Conservation (phyloP, 2,329 filamentous ascomycete genomes). For the Diaporthe sp. region DNA sequence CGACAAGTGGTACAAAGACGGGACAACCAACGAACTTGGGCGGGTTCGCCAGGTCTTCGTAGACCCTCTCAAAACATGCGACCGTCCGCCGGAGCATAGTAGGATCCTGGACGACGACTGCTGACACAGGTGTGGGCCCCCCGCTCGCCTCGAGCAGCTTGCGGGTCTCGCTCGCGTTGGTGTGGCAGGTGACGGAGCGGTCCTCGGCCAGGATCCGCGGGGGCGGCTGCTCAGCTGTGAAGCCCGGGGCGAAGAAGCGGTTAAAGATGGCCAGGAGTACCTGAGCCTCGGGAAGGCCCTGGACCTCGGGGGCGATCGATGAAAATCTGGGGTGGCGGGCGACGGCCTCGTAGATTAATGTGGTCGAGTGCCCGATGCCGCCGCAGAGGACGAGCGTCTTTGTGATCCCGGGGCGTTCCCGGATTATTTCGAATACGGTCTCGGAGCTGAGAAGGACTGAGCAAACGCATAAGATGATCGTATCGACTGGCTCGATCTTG, state of each 20-base stretch:
- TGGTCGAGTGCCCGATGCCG: constrained; percentile 8
- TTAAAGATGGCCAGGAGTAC: constrained; percentile 1
- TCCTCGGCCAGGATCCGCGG: constrained; percentile 1
- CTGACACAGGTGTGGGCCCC: not conserved
- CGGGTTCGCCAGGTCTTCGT: not conserved
- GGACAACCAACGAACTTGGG: not conserved
- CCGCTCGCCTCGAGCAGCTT: not conserved
- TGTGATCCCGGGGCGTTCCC: not conserved
- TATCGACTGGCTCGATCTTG: not conserved
- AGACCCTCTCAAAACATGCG: not conserved
- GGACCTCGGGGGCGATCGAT: not conserved
- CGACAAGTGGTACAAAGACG: not conserved
- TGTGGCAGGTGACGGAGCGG: not conserved
- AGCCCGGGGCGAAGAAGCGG: not conserved
- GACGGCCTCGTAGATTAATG: constrained; percentile 2
- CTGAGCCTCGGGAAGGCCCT: not conserved
- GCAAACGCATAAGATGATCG: not conserved
- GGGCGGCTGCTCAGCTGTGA: not conserved
- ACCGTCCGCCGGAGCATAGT: not conserved
- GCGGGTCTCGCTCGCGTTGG: constrained; percentile 8
- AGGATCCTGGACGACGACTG: not conserved
- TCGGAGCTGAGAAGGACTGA: not conserved
- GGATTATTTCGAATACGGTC: not conserved
- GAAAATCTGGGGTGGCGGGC: constrained; percentile 6
- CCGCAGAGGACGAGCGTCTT: constrained; percentile 9